Base-by-base conservation (phyloP, 2,329 filamentous ascomycete genomes). In the Stachybotrys elegans region DNA sequence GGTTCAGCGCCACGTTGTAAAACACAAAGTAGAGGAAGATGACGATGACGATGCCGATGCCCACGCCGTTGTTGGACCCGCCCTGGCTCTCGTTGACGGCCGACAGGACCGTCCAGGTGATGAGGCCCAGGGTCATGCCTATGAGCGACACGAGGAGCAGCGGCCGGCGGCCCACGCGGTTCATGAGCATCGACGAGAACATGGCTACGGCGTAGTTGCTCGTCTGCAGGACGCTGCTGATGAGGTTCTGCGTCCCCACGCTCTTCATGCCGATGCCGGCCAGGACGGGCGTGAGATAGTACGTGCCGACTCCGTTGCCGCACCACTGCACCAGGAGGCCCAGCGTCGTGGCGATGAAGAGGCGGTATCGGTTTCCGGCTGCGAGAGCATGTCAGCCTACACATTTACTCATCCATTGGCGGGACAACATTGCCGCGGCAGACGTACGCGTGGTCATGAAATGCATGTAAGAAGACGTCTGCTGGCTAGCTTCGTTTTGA, bases 1-100 rank as follows among this genome's bases (percentile, higher is more conserved):
- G 60, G 0, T 59, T 61, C 40, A 58, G 65, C 2, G 57, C 62
- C 32, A 68, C 59, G 22, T 60, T 59, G 37, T 67, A 69, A 43
- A 59, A 60, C 43, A 60, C 59, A 34, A 61, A 67, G 16, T 62
- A 69, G n/a, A 67, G 59, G 36, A 70, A 70, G 1, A 71, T 54
- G 23, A 65, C 65, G 1, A 57, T 57, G 6, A 70, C 57, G 1
- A 68, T 63, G 0, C 53, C 54, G 3, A 34, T 34, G 14, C 31
- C 31, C 14, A 34, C 14, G 19, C 31, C n/a, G 8, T 8, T 16
- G 5, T 45, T 45, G 6, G 57, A 60, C 5, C 55, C 55, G 13
- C 48, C 47, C 3, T 53, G 46, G 3, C 52, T 48, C 0, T 48
- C 48, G 3, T 52, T 57, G 4, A 48, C 43, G 1, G 60, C 54